Percentiles rank a stretch among this genome's conserved stretches.
These are phyloP conservation scores for Aspergillus tanneri DNA, from an alignment of 2,329 filamentous ascomycete species.

Conservation along the genomic window DNA sequence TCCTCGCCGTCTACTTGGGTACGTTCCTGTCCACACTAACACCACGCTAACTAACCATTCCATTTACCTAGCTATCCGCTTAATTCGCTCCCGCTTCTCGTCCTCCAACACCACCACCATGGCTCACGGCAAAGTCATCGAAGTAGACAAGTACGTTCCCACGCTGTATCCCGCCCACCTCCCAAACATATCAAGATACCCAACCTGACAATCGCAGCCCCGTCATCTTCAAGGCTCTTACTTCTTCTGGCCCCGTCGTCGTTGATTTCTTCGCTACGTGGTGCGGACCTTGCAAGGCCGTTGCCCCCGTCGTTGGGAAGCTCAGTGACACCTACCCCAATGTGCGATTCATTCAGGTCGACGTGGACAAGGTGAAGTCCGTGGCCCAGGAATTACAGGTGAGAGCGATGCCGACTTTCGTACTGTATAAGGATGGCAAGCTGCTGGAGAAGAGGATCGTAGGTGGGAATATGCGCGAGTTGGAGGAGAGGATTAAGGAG, in stretches of 20 bases:
- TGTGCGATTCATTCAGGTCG: constrained; percentile 55
- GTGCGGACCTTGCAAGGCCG: constrained; percentile 58
- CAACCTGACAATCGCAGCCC: constrained; percentile 38
- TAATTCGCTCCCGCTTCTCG: not conserved
- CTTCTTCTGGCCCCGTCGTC: constrained; percentile 52
- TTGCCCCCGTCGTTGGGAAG: constrained; percentile 53
- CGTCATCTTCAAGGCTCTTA: constrained; percentile 58
- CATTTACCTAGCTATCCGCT: not conserved
- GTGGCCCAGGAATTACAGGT: constrained; percentile 53
- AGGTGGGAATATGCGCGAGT: constrained; percentile 28
- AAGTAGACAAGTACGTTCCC: constrained; percentile 35
- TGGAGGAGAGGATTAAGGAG: constrained; percentile 29
- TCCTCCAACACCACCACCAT: constrained; percentile 20
- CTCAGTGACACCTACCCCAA: constrained; percentile 52
- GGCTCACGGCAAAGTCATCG: constrained; percentile 38
- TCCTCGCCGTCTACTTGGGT: not conserved
- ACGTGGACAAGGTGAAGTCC: constrained; percentile 54
- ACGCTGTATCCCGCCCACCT: too few species aligned
- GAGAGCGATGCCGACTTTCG: constrained; percentile 47
- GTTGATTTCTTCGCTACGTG: constrained; percentile 57
- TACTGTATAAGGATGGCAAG: constrained; percentile 42
- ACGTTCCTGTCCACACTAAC: not conserved
- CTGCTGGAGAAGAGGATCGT: constrained; percentile 29
- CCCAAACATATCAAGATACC: not conserved
- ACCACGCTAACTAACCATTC: not conserved